phyloP scores from a whole-genome alignment of 371 early-diverging fungal genomes.

The Nematocida sp. region DNA sequence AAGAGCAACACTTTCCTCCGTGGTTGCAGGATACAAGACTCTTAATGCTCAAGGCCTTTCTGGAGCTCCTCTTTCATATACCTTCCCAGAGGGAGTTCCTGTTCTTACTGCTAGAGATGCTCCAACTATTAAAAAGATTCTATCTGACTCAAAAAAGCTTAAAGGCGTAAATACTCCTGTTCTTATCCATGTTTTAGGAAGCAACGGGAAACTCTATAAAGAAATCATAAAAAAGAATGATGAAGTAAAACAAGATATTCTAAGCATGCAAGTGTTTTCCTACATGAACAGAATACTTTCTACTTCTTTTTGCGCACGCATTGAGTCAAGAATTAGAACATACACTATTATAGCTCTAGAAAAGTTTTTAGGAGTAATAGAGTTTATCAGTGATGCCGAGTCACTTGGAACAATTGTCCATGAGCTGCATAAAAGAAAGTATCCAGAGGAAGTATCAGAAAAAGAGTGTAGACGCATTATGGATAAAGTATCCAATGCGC shows the following conservation, averaged over 20 bases:
- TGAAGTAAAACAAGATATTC: conserved; percentile 49
- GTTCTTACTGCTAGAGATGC: conserved; percentile 6
- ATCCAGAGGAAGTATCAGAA: conserved; percentile 3
- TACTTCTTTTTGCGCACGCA: background rate
- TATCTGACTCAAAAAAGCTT: conserved; percentile 8
- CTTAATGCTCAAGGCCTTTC: background rate
- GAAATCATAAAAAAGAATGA: conserved; percentile 53
- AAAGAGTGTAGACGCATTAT: conserved; percentile 16
- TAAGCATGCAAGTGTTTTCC: conserved; percentile 40
- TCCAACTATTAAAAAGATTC: conserved; percentile 1
- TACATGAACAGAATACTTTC: conserved; percentile 45
- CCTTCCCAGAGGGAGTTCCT: conserved; percentile 17
- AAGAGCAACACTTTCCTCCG: background rate
- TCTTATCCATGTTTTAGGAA: conserved; percentile 16
- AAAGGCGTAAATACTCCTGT: conserved; percentile 44
- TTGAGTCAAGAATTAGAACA: conserved; percentile 26
- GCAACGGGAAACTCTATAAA: conserved; percentile 41
- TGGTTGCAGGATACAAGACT: background rate
- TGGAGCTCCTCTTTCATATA: background rate
- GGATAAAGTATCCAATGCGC: background rate
- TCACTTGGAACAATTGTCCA: conserved; percentile 24
- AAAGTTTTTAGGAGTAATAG: conserved; percentile 43
- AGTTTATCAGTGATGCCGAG: conserved; percentile 34
- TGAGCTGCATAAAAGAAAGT: conserved; percentile 12
- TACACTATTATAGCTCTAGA: conserved; percentile 51